Conservation (phyloP, 441 rosid species). For the Cnidoscolus chayamansa region DNA sequence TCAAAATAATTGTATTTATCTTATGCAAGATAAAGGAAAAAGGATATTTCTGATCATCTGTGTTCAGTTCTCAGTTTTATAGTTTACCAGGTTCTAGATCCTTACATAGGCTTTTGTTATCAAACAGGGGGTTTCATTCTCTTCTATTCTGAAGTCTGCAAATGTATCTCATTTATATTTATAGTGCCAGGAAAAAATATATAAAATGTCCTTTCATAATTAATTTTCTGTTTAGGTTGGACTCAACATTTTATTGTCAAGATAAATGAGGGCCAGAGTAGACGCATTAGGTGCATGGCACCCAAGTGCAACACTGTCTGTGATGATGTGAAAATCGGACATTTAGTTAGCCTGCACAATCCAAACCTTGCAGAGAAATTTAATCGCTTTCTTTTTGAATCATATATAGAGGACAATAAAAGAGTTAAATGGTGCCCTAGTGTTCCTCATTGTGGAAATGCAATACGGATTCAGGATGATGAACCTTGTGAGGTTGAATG, state of each 20-base stretch:
- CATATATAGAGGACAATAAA: constrained; percentile 83
- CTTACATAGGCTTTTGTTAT: neutral
- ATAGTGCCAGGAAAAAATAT: neutral
- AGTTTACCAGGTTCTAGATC: neutral
- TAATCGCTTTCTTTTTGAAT: constrained; percentile 73
- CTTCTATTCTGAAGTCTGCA: neutral
- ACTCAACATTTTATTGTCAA: constrained; percentile 68
- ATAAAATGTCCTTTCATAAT: too few species aligned
- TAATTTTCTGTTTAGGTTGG: constrained; percentile 52
- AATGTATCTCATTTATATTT: neutral
- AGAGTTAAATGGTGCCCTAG: constrained; percentile 95
- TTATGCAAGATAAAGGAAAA: too few species aligned
- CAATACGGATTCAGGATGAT: constrained; percentile 65
- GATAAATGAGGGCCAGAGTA: constrained; percentile 78
- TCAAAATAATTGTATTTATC: too few species aligned
- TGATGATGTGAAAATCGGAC: constrained; percentile 57
- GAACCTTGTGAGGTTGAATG: constrained; percentile 77
- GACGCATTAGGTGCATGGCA: constrained; percentile 71
- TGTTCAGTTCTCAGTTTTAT: neutral
- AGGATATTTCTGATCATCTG: too few species aligned
- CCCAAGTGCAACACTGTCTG: constrained; percentile 62
- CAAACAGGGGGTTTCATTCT: neutral
- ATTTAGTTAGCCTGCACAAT: constrained; percentile 45
- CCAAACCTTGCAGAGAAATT: constrained; percentile 64
- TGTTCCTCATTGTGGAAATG: constrained; percentile 85